Conservation (phyloP, 495 filamentous ascomycete species). For the Clavariopsis aquatica region DNA sequence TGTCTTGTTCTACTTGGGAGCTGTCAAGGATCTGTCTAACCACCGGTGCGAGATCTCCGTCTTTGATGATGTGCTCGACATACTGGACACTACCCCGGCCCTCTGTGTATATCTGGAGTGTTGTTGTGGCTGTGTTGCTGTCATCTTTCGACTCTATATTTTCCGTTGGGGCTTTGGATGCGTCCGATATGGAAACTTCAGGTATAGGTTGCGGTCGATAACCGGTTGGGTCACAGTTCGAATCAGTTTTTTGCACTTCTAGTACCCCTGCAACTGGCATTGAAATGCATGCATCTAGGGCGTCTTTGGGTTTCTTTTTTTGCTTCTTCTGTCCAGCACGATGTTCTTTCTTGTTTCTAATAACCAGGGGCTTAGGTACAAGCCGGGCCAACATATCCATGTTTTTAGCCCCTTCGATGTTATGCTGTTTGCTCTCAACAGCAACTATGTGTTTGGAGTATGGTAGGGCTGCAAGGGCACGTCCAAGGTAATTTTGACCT, state of each 20-base stretch:
- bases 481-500: conserved; percentile 92
- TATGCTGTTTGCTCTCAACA: conserved; percentile 81
- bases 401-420: conserved; percentile 78
- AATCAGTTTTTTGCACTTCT: background rate
- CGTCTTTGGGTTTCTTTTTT: background rate
- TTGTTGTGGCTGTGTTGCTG: conserved; percentile 31
- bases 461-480: conserved; percentile 78
- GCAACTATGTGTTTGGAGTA: conserved; percentile 87
- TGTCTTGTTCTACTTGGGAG: conserved; percentile 14
- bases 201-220: background rate
- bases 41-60: conserved; percentile 46
- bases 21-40: conserved; percentile 37
- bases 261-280: background rate
- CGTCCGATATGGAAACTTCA: background rate
- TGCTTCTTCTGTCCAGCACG: conserved; percentile 48
- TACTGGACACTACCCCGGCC: conserved; percentile 54
- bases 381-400: conserved; percentile 78
- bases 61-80: conserved; percentile 57
- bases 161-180: background rate
- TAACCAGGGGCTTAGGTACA: conserved; percentile 63
- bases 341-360: conserved; percentile 75
- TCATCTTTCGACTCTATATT: background rate
- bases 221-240: background rate
- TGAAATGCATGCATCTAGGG: conserved; percentile 8
- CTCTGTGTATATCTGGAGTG: conserved; percentile 44